Conservation (phyloP, 441 rosid species). For the Iberis amara region DNA sequence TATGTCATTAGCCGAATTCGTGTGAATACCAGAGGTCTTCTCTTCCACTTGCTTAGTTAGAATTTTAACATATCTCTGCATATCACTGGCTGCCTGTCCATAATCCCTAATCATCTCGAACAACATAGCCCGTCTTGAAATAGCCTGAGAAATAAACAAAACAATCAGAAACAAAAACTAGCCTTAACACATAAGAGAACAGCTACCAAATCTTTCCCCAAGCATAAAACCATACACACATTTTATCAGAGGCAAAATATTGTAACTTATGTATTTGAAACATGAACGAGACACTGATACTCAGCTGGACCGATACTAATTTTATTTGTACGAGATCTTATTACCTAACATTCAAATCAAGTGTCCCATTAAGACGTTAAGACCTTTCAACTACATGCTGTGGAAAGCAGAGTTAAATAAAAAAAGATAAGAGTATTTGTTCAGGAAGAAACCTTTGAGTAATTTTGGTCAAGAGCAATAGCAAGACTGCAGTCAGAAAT, state of each 20-base stretch:
- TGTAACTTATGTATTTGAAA: constrained; percentile 12
- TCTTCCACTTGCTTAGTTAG: constrained; percentile 63
- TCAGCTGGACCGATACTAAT: constrained; percentile 4
- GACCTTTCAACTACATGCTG: constrained; percentile 10
- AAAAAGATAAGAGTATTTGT: constrained; percentile 13
- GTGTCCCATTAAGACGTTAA: background rate
- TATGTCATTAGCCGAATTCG: constrained; percentile 47
- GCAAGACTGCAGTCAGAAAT: constrained; percentile 97
- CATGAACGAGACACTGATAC: constrained; percentile 11
- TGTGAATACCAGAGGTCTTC: constrained; percentile 40
- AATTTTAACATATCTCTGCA: constrained; percentile 50
- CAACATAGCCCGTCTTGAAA: constrained; percentile 78
- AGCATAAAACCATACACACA: background rate
- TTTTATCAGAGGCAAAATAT: background rate
- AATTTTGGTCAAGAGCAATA: constrained; percentile 82
- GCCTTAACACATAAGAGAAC: background rate
- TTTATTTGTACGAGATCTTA: background rate
- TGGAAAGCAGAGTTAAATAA: constrained; percentile 8
- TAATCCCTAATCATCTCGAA: constrained; percentile 87
- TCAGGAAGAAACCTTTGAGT: constrained; percentile 59
- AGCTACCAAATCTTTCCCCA: constrained; percentile 6
- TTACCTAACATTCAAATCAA: constrained; percentile 2
- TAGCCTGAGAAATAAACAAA: constrained; percentile 45
- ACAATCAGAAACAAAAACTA: constrained; percentile 3
- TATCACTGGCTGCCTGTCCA: constrained; percentile 77